phyloP scores from a whole-genome alignment of 768 basidiomycete species.

The Piloderma croceum region DNA sequence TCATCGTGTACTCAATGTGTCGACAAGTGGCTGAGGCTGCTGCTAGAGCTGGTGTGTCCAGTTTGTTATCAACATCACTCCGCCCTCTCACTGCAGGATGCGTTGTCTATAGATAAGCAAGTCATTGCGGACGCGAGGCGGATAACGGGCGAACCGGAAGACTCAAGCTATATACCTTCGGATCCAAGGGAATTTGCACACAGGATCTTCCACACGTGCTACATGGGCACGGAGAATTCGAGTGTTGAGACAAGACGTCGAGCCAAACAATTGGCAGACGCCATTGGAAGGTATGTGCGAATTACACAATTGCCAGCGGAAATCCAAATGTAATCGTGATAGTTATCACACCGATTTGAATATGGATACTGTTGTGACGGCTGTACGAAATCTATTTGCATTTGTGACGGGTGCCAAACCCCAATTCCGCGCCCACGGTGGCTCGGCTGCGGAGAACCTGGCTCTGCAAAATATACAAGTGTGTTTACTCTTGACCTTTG shows the following conservation, averaged over 20 bases:
- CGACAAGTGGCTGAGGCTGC: slow-evolving; percentile 82
- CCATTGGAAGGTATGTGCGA: slow-evolving; percentile 75
- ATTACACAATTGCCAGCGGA: not conserved
- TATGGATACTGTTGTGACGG: slow-evolving; percentile 88
- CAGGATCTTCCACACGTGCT: slow-evolving; percentile 94
- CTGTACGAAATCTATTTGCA: slow-evolving; percentile 76
- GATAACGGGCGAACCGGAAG: slow-evolving; percentile 78
- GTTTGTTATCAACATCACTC: not conserved
- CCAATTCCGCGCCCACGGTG: slow-evolving; percentile 83
- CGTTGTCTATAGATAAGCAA: slow-evolving; percentile 51
- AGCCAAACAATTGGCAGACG: slow-evolving; percentile 80
- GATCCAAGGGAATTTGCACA: slow-evolving; percentile 84
- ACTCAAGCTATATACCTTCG: slow-evolving; percentile 75
- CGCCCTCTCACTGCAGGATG: not conserved
- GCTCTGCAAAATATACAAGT: slow-evolving; percentile 97
- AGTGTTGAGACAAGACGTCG: slow-evolving; percentile 77
- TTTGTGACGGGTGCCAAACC: slow-evolving; percentile 73
- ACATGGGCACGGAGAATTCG: slow-evolving; percentile 99
- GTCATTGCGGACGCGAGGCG: slow-evolving; percentile 89
- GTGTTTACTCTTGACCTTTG: slow-evolving; percentile 4
- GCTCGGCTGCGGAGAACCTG: slow-evolving; percentile 82
- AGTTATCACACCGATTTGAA: slow-evolving; percentile 95
- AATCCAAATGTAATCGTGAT: not conserved
- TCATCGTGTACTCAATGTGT: slow-evolving; percentile 97
- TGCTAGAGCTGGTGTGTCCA: slow-evolving; percentile 54